Evolutionary conservation across 257 asterid genomes (phyloP).

Genomic region (Forsythia suspensa): DNA sequence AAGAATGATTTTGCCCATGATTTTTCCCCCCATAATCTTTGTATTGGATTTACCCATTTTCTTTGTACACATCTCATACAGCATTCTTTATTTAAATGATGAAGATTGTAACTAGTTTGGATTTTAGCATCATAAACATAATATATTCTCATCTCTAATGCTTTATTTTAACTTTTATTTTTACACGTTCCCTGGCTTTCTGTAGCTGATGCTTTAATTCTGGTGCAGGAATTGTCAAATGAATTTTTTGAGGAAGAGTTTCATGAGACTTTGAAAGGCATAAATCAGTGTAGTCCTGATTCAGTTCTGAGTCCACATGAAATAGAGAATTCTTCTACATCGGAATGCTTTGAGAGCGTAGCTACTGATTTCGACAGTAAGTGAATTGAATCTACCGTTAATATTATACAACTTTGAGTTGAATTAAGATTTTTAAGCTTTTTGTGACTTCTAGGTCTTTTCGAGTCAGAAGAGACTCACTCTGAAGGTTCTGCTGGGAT

Average conservation of each 20-base stretch:
- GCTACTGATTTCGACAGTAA: constrained; percentile 34
- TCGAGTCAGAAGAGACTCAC: constrained; percentile 45
- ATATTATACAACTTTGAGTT: constrained; percentile 2
- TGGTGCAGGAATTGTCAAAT: constrained; percentile 43
- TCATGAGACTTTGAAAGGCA: constrained; percentile 37
- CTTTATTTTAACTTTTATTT: not conserved
- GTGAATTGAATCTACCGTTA: constrained; percentile 7
- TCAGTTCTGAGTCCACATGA: constrained; percentile 59
- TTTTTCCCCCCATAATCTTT: no score
- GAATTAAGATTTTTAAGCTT: constrained; percentile 16
- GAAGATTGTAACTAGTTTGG: not conserved
- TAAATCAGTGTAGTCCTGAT: constrained; percentile 58
- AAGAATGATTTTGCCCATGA: not conserved
- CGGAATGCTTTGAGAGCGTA: constrained; percentile 30
- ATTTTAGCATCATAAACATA: constrained; percentile 1
- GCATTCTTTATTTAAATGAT: not conserved
- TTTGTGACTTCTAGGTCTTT: constrained; percentile 44
- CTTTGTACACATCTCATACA: not conserved
- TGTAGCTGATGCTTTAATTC: constrained; percentile 2
- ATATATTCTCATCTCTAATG: not conserved
- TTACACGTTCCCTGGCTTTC: not conserved
- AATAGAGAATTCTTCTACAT: constrained; percentile 25
- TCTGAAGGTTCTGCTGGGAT: constrained; percentile 66
- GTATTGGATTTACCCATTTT: not conserved
- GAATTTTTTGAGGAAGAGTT: constrained; percentile 35